These are phyloP conservation scores for Fistulinella cinereoalba DNA, from an alignment of 1,284 basidiomycete genomes.

Conservation along the genomic window DNA sequence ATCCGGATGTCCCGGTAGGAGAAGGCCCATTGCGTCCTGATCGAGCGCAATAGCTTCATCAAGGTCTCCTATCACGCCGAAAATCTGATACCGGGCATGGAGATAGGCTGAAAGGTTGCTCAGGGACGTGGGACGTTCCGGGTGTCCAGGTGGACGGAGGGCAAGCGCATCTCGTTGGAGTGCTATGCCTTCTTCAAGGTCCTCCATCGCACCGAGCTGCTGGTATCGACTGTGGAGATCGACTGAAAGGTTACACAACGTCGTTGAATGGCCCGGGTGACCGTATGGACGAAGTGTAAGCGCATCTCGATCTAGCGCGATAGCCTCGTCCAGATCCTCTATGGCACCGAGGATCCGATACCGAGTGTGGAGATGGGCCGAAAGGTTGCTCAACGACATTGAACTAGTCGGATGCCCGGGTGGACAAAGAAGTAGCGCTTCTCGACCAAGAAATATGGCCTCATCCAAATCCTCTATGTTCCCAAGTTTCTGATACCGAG, in stretches of 20 bases:
- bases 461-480: background rate
- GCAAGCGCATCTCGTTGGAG: background rate
- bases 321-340: background rate
- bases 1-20: background rate
- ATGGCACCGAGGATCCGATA: background rate
- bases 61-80: background rate
- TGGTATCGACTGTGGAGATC: background rate
- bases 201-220: background rate
- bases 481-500: background rate
- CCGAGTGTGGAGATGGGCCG: no score
- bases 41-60: slow-evolving; percentile 1
- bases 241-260: background rate
- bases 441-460: background rate
- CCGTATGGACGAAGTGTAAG: background rate
- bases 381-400: no score
- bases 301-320: background rate
- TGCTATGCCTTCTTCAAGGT: slow-evolving; percentile 1
- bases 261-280: no score
- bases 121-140: background rate
- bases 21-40: background rate
- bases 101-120: slow-evolving; percentile 1
- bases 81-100: background rate
- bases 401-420: background rate
- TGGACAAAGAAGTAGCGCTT: background rate
- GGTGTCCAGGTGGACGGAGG: background rate